Percentiles rank a stretch among this genome's conserved stretches.
Evolutionary conservation across 345 rosid species (phyloP).

Genomic region (Syzygium aqueum): DNA sequence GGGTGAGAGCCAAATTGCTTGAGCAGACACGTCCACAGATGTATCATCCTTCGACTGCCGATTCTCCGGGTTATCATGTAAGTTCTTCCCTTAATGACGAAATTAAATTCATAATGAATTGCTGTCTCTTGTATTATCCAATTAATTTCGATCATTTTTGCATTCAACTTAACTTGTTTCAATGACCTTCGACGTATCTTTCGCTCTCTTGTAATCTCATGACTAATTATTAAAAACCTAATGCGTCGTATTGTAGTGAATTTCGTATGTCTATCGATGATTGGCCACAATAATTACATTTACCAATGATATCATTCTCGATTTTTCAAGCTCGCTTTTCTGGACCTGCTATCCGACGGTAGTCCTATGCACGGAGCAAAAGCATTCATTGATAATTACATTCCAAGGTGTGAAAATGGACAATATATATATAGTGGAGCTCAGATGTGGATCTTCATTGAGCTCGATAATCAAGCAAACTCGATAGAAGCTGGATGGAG

Average conservation of each 20-base stretch:
- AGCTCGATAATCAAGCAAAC: too few relatives aligned
- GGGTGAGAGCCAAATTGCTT: background rate
- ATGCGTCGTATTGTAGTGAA: background rate
- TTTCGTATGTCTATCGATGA: too few relatives aligned
- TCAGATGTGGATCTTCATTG: background rate
- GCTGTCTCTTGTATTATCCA: too few relatives aligned
- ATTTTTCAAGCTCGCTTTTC: background rate
- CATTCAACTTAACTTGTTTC: too few relatives aligned
- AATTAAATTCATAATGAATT: too few relatives aligned
- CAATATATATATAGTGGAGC: background rate
- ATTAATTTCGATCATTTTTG: too few relatives aligned
- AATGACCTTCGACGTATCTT: too few relatives aligned
- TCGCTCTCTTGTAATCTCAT: too few relatives aligned
- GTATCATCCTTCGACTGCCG: background rate
- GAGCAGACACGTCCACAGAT: background rate
- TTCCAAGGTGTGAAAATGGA: background rate
- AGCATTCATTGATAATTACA: background rate
- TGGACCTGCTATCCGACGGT: background rate
- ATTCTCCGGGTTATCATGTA: background rate
- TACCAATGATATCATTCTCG: background rate
- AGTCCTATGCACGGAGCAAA: background rate
- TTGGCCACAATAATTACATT: too few relatives aligned
- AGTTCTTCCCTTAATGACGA: too few relatives aligned
- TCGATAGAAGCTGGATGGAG: background rate
- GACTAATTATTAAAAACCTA: too few relatives aligned